Evolutionary conservation across 2,329 filamentous ascomycete genomes (phyloP).

Genomic region (Cadophora sp.): DNA sequence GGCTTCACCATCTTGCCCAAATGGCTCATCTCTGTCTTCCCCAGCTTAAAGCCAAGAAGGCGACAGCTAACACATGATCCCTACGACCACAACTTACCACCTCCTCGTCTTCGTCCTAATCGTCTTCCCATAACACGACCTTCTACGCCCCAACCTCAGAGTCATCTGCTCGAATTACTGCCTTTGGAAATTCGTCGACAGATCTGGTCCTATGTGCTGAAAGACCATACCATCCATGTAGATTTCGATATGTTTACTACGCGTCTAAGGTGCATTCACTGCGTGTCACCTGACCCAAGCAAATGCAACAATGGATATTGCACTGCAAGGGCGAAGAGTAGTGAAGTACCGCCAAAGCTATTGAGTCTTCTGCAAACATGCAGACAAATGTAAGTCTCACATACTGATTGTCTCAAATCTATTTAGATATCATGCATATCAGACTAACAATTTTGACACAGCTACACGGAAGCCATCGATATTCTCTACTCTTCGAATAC

Average conservation of each 20-base stretch:
- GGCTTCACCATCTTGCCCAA: conserved; percentile 4
- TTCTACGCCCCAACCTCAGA: neutral
- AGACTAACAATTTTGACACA: too few species aligned
- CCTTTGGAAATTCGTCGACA: conserved; percentile 7
- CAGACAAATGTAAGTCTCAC: too few species aligned
- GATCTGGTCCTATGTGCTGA: conserved; percentile 12
- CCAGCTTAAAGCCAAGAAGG: neutral
- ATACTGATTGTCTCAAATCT: too few species aligned
- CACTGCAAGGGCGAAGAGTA: too few species aligned
- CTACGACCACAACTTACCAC: conserved; percentile 7
- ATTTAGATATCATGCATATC: too few species aligned
- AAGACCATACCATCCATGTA: conserved; percentile 8
- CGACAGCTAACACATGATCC: conserved; percentile 4
- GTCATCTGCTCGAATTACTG: neutral
- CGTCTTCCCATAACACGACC: neutral
- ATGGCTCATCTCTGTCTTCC: conserved; percentile 5
- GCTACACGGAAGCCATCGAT: too few species aligned
- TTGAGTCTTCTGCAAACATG: too few species aligned
- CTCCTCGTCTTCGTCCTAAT: conserved; percentile 1
- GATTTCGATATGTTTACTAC: neutral
- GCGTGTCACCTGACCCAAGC: too few species aligned
- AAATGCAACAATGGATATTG: too few species aligned
- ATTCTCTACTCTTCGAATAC: too few species aligned
- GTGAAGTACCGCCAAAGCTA: too few species aligned
- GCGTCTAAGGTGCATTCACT: neutral